phyloP scores from a whole-genome alignment of 768 basidiomycete species.

The Lactarius sanguifluus region DNA sequence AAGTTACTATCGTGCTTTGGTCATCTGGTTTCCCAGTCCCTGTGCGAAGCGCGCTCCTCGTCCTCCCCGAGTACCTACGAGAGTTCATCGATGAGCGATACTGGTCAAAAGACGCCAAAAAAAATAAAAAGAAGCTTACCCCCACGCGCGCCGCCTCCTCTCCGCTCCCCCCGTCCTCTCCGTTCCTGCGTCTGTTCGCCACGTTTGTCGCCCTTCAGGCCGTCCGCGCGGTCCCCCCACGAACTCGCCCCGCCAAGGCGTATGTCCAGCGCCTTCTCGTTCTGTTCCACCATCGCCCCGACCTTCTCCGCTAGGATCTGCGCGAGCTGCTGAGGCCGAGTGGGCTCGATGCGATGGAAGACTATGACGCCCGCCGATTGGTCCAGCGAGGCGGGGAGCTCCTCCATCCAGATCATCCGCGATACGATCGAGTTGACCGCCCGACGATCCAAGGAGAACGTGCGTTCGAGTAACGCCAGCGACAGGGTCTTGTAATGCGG shows the following conservation, averaged over 20 bases:
- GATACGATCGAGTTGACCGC: slow-evolving; percentile 89
- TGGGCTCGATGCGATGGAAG: slow-evolving; percentile 89
- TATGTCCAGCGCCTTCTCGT: slow-evolving; percentile 83
- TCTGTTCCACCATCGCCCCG: slow-evolving; percentile 82
- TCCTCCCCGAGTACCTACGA: slow-evolving; percentile 24
- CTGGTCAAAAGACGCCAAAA: neutral
- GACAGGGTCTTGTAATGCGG: slow-evolving; percentile 92
- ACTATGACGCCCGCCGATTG: slow-evolving; percentile 87
- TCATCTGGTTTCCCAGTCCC: slow-evolving; percentile 27
- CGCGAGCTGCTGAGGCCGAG: slow-evolving; percentile 86
- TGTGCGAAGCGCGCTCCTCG: slow-evolving; percentile 29
- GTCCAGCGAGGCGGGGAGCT: slow-evolving; percentile 90
- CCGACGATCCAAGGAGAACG: slow-evolving; percentile 80
- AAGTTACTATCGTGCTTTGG: slow-evolving; percentile 19
- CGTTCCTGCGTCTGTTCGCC: slow-evolving; percentile 79
- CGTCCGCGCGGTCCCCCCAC: slow-evolving; percentile 70
- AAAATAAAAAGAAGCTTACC: slow-evolving; percentile 8
- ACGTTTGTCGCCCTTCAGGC: slow-evolving; percentile 73
- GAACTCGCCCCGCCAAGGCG: slow-evolving; percentile 70
- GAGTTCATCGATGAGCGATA: neutral
- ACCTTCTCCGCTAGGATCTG: slow-evolving; percentile 88
- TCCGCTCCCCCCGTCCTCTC: slow-evolving; percentile 70
- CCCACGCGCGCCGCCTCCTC: slow-evolving; percentile 47
- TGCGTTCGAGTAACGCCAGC: slow-evolving; percentile 79
- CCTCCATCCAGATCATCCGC: slow-evolving; percentile 99